Evolutionary conservation across 371 early-diverging fungal species (phyloP).

Genomic region (Zychaea mexicana): DNA sequence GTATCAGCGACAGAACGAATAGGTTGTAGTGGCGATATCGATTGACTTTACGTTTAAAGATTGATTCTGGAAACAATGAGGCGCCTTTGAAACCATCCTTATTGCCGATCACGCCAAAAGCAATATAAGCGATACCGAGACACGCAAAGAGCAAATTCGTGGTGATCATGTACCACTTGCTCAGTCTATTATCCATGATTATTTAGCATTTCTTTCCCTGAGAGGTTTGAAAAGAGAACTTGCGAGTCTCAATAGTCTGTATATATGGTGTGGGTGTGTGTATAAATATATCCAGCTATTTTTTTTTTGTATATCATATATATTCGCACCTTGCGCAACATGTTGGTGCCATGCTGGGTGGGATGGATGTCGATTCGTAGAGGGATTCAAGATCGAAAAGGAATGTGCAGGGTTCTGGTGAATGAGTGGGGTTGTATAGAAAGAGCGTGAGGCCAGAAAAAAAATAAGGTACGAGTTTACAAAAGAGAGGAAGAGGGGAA

Average conservation of each 20-base stretch:
- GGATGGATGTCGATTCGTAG: too few species aligned
- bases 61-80: slow-evolving; percentile 35
- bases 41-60: slow-evolving; percentile 44
- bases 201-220: too few species aligned
- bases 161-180: slow-evolving; percentile 46
- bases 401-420: neutral
- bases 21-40: too few species aligned
- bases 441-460: neutral
- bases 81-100: slow-evolving; percentile 39
- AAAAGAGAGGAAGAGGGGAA: slow-evolving; percentile 2
- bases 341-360: slow-evolving; percentile 16
- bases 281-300: neutral
- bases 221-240: too few species aligned
- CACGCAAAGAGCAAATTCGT: slow-evolving; percentile 47
- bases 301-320: neutral
- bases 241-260: too few species aligned
- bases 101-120: slow-evolving; percentile 45
- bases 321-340: slow-evolving; percentile 17
- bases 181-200: slow-evolving; percentile 33
- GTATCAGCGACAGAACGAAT: too few species aligned
- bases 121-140: slow-evolving; percentile 46
- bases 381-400: neutral
- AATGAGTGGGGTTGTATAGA: neutral
- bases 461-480: neutral
- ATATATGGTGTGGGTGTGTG: neutral